phyloP scores from a whole-genome alignment of 805 yeast species.

The Pichia sporocuriosa region DNA sequence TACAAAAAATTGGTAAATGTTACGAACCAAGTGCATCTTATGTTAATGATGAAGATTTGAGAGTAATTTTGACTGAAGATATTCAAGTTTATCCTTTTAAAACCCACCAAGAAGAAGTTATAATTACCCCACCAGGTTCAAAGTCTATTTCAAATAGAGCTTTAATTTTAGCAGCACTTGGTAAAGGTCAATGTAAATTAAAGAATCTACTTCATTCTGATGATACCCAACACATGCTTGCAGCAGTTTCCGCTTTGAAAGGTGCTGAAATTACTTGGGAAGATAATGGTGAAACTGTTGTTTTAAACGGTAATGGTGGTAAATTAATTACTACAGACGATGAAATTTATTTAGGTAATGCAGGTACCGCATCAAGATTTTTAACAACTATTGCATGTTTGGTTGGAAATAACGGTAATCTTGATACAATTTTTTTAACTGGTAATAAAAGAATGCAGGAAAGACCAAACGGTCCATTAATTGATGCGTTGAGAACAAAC shows the following conservation, averaged over 20 bases:
- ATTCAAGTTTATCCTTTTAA: constrained; percentile 56
- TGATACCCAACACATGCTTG: constrained; percentile 91
- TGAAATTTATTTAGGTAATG: constrained; percentile 86
- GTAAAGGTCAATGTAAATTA: constrained; percentile 75
- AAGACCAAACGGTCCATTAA: constrained; percentile 93
- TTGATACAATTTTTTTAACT: constrained; percentile 57
- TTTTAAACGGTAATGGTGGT: constrained; percentile 84
- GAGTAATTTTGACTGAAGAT: constrained; percentile 79
- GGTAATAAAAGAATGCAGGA: constrained; percentile 98
- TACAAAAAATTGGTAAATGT: constrained; percentile 82
- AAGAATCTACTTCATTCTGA: constrained; percentile 90
- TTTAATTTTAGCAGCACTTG: constrained; percentile 84
- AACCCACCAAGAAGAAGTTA: constrained; percentile 32
- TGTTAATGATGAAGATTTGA: constrained; percentile 73
- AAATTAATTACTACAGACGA: constrained; percentile 53
- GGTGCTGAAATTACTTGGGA: constrained; percentile 82
- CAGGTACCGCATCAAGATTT: constrained; percentile 96
- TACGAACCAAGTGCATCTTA: constrained; percentile 82
- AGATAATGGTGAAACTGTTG: constrained; percentile 84
- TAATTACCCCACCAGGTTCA: constrained; percentile 88
- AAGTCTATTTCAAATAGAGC: constrained; percentile 97
- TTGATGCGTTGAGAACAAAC: constrained; percentile 77
- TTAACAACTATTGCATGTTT: constrained; percentile 88
- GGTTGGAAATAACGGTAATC: constrained; percentile 42
- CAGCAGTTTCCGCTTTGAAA: constrained; percentile 69